Base-by-base conservation (phyloP, 2,329 filamentous ascomycete species). In the Diaporthe sp. region DNA sequence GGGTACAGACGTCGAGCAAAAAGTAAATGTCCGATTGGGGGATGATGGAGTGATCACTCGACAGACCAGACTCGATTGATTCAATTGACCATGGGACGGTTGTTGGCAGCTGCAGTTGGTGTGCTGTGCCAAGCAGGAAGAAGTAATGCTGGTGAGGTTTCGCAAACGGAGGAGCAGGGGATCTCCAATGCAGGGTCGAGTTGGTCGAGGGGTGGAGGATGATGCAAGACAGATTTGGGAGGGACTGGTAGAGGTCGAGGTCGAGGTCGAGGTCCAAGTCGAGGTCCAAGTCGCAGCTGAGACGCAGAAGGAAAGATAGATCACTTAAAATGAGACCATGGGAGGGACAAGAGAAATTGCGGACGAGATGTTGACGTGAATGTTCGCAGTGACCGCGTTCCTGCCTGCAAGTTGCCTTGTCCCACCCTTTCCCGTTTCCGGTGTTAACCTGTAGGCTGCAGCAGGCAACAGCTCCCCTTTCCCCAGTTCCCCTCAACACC, bases 391-490 rank as follows among this genome's bases (percentile, higher is more conserved):
- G 63, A 53, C 15, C 63, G 47, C n/a, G 63, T 53, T 70, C 50
- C 50, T 32, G 53, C 66, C 35, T 56, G 66, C 51, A 39, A 56
- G 22, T 50, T 44, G 35, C 65, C 47, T 30, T 17, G 35, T 70
- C 37, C 37, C 25, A 22, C 53, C 56, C 47, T 44, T 71, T 71
- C 35, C 70, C 30, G 22, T 32, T 44, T 71, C 27, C n/a, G 56
- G 70, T 27, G 12, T 9, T 44, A 30, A 51, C 13, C 30, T 35
- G 25, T 30, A 71, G 70, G 70, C 70, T 71, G 44, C 70, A 63
- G n/a, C 56, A 71, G 70, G 70, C 70, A 71, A 42, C 70, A 71
- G 47, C 44, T 56, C 66, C 37, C 37, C 22, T 9, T 30, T 6
- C 51, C 30, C 47, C 15, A 51, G 22, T 30, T 4, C 53, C 37